These are phyloP conservation scores for Chlorencoelia australis DNA, from an alignment of 2,329 filamentous ascomycete genomes.

Conservation along the genomic window DNA sequence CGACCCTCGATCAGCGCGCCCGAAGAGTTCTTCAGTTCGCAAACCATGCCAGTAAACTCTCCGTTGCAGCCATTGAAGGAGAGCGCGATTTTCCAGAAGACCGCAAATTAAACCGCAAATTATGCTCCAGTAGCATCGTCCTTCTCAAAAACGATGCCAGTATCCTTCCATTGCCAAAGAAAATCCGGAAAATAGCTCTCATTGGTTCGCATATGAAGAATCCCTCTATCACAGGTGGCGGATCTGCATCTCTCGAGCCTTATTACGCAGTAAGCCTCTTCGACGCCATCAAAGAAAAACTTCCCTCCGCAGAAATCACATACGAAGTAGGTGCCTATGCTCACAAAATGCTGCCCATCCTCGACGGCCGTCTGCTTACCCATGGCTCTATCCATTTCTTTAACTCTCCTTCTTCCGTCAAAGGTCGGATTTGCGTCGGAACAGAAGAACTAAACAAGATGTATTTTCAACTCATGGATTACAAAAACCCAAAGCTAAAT, in stretches of 20 bases:
- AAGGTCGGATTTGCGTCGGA: constrained; percentile 41
- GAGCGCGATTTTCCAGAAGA: constrained; percentile 22
- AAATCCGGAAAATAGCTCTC: constrained; percentile 33
- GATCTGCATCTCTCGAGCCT: constrained; percentile 48
- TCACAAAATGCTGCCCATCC: constrained; percentile 46
- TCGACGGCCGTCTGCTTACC: constrained; percentile 35
- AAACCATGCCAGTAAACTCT: constrained; percentile 11
- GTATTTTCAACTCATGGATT: constrained; percentile 40
- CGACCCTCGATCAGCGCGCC: constrained; percentile 15
- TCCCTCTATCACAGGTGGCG: constrained; percentile 46
- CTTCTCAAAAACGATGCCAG: constrained; percentile 52
- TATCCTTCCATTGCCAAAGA: constrained; percentile 41
- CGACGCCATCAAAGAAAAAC: constrained; percentile 45
- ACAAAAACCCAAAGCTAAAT: constrained; percentile 30
- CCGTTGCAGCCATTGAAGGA: constrained; percentile 13
- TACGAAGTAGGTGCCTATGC: constrained; percentile 53
- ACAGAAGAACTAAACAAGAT: constrained; percentile 35
- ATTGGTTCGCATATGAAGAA: constrained; percentile 44
- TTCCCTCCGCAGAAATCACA: constrained; percentile 19
- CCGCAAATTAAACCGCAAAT: constrained; percentile 37
- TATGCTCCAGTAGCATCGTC: constrained; percentile 50
- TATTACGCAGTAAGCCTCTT: constrained; percentile 65
- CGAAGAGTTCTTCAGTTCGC: constrained; percentile 16
- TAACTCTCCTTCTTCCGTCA: constrained; percentile 43
- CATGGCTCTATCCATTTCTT: constrained; percentile 49